Conservation (phyloP, 768 basidiomycete species). For the Pulveroboletus ravenelii region DNA sequence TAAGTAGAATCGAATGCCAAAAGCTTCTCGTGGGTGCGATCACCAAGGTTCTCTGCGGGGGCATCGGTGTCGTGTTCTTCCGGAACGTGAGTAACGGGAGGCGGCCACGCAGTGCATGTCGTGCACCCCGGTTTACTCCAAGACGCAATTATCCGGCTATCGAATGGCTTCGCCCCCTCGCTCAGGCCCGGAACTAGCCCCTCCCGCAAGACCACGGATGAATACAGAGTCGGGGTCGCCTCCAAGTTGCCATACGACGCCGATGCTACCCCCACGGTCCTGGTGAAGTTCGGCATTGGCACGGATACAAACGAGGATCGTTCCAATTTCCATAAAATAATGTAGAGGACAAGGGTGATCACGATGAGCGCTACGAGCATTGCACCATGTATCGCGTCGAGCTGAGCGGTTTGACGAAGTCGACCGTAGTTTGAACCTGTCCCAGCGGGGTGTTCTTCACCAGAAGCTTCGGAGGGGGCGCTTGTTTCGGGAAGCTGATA, state of each 20-base stretch:
- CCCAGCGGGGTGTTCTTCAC: not conserved
- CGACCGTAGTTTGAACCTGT: constrained; percentile 1
- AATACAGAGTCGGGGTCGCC: not conserved
- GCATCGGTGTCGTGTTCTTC: constrained; percentile 14
- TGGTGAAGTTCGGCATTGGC: not conserved
- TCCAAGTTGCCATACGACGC: not conserved
- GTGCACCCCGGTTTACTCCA: not conserved
- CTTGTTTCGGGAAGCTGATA: not conserved
- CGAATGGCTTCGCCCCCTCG: not conserved
- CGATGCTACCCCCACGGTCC: not conserved
- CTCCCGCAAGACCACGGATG: not conserved
- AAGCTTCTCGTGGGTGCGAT: not conserved
- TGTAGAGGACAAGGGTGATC: constrained; percentile 22
- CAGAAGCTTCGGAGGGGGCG: not conserved
- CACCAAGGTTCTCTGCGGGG: not conserved
- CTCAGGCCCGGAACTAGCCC: not conserved
- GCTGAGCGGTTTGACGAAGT: not conserved
- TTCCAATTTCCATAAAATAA: constrained; percentile 17
- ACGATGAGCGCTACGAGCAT: constrained; percentile 16
- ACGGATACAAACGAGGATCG: constrained; percentile 4
- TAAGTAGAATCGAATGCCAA: constrained; percentile 18
- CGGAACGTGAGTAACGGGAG: constrained; percentile 33
- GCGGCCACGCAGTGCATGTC: constrained; percentile 26
- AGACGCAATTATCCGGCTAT: not conserved
- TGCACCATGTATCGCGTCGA: constrained; percentile 8